Conservation (phyloP, 139 green algal species). For the Picochlorum sp. region DNA sequence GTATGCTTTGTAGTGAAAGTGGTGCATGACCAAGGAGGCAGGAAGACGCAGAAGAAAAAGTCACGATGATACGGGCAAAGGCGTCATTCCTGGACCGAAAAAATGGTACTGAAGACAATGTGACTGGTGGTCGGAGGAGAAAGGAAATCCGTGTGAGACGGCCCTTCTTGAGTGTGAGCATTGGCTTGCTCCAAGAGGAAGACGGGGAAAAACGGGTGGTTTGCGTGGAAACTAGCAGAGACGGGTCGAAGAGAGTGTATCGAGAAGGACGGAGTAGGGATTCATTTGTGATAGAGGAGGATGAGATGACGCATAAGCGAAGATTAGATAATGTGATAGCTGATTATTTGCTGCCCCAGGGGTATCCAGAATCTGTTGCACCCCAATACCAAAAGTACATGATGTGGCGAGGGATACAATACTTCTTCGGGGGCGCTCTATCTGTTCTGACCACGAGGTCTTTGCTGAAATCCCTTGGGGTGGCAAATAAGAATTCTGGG, state of each 20-base stretch:
- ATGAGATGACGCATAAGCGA: slow-evolving; percentile 25
- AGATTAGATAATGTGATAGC: slow-evolving; percentile 10
- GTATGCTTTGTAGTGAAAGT: too few relatives aligned
- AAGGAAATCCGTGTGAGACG: too few relatives aligned
- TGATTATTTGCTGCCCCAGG: slow-evolving; percentile 46
- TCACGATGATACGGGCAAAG: too few relatives aligned
- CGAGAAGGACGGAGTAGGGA: slow-evolving; percentile 1
- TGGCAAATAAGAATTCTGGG: slow-evolving; percentile 37
- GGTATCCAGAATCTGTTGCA: slow-evolving; percentile 59
- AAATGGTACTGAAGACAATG: too few relatives aligned
- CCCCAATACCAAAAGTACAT: slow-evolving; percentile 77
- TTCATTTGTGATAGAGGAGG: slow-evolving; percentile 47
- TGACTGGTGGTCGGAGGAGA: too few relatives aligned
- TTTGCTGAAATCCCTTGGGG: slow-evolving; percentile 63
- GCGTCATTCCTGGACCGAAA: too few relatives aligned
- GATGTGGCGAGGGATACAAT: slow-evolving; percentile 72
- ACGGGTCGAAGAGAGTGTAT: not conserved
- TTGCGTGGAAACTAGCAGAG: too few relatives aligned
- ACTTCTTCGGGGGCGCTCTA: slow-evolving; percentile 66
- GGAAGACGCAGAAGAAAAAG: too few relatives aligned
- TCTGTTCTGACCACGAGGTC: slow-evolving; percentile 47
- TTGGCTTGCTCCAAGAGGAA: too few relatives aligned
- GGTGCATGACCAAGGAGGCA: too few relatives aligned
- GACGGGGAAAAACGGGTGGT: too few relatives aligned
- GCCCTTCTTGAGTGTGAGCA: too few relatives aligned